phyloP scores from a whole-genome alignment of 2,329 filamentous ascomycete species.

The Leptographium radiaticola region DNA sequence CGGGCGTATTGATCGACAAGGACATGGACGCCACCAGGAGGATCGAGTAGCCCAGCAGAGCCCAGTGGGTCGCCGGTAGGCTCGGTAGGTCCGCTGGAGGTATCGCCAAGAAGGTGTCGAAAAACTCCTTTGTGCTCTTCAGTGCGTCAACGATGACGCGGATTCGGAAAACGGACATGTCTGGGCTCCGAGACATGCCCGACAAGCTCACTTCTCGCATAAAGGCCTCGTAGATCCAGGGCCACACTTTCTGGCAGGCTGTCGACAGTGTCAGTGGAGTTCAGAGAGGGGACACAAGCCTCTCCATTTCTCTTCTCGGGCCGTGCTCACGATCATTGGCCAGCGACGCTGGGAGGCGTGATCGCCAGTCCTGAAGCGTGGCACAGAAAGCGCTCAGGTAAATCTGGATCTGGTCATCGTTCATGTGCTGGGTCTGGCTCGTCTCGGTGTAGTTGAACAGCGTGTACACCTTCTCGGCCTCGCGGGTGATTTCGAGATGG shows the following conservation, averaged over 20 bases:
- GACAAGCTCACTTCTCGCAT: slow-evolving; percentile 2
- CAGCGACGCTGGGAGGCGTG: not conserved
- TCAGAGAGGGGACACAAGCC: not conserved
- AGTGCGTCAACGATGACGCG: not conserved
- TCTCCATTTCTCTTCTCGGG: not conserved
- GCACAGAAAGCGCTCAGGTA: not conserved
- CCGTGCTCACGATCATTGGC: not conserved
- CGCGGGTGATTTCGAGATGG: slow-evolving; percentile 1
- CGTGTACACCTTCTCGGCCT: slow-evolving; percentile 1
- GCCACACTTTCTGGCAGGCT: slow-evolving; percentile 2
- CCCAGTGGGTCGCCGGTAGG: not conserved
- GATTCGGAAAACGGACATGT: not conserved
- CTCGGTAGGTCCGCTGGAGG: not conserved
- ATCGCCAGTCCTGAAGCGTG: not conserved
- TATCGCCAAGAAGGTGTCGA: not conserved
- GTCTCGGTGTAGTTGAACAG: slow-evolving; percentile 4
- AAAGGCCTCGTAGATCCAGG: not conserved
- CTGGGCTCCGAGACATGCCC: slow-evolving; percentile 1
- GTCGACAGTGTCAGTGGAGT: not conserved
- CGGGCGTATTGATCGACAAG: not conserved
- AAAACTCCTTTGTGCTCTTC: not conserved
- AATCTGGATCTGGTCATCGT: slow-evolving; percentile 4
- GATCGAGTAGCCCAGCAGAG: slow-evolving; percentile 1
- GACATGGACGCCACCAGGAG: not conserved
- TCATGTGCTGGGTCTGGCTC: not conserved